phyloP scores from a whole-genome alignment of 2,329 filamentous ascomycete species.

The Colletotrichum spinosum region DNA sequence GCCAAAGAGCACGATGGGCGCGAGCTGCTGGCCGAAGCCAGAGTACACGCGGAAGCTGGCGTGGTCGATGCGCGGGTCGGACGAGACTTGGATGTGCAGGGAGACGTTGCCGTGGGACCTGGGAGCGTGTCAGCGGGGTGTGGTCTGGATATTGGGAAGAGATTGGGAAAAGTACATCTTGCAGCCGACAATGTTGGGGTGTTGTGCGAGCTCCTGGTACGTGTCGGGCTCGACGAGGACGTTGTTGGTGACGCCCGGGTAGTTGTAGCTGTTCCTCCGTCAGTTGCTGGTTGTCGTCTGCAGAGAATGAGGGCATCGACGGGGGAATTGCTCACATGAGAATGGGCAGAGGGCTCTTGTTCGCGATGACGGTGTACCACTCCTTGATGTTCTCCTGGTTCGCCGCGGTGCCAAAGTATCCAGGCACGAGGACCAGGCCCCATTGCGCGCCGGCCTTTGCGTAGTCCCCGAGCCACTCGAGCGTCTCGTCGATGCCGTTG shows the following conservation, averaged over 20 bases:
- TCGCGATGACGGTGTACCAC: constrained; percentile 72
- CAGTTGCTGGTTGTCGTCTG: constrained; percentile 2
- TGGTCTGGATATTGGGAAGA: not conserved
- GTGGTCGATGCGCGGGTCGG: constrained; percentile 71
- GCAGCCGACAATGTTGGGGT: constrained; percentile 75
- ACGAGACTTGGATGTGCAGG: constrained; percentile 71
- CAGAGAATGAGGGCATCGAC: not conserved
- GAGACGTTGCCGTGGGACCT: constrained; percentile 73
- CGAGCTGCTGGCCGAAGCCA: constrained; percentile 74
- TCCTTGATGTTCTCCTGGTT: constrained; percentile 69
- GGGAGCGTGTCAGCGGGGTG: accelerated
- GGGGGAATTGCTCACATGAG: constrained; percentile 60
- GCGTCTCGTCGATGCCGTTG: constrained; percentile 64
- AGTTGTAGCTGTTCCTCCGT: constrained; percentile 56
- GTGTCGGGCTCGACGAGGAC: constrained; percentile 69
- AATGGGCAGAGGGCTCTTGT: constrained; percentile 69
- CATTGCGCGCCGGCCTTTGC: constrained; percentile 69
- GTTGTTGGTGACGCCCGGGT: constrained; percentile 75
- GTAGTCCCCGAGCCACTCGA: constrained; percentile 67
- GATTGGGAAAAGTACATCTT: constrained; percentile 59
- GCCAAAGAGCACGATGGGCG: constrained; percentile 71
- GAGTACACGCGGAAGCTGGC: constrained; percentile 72
- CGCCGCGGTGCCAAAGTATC: constrained; percentile 71
- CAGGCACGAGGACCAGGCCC: constrained; percentile 72
- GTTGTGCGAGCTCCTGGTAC: constrained; percentile 66